Evolutionary conservation across 345 rosid genomes (phyloP).

Genomic region (Balakata baccata): DNA sequence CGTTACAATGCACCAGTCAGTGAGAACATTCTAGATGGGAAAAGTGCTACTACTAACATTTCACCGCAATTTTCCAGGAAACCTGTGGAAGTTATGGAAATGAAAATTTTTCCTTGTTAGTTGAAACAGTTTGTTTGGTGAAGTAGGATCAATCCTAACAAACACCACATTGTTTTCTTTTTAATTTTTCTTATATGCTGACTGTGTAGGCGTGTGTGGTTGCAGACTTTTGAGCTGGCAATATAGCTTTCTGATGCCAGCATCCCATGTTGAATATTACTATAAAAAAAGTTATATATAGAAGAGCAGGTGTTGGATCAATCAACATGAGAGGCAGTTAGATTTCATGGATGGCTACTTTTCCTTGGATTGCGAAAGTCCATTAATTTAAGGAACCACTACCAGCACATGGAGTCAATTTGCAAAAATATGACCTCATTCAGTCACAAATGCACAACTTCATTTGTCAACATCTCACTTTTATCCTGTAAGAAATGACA

Average conservation of each 20-base stretch:
- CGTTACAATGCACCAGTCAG: neutral
- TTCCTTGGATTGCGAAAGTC: too few relatives aligned
- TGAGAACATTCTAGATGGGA: neutral
- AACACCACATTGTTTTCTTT: neutral
- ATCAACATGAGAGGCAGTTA: neutral
- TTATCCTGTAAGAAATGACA: too few relatives aligned
- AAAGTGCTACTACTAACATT: neutral
- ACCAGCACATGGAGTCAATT: too few relatives aligned
- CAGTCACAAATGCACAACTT: too few relatives aligned
- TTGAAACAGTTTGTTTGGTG: slow-evolving; percentile 14
- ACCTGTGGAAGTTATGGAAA: neutral
- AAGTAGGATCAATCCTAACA: neutral
- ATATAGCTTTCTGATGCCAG: slow-evolving; percentile 42
- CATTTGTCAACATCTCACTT: too few relatives aligned
- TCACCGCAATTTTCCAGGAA: neutral
- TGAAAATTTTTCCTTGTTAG: slow-evolving; percentile 5
- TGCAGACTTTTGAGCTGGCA: slow-evolving; percentile 49
- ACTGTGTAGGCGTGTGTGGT: slow-evolving; percentile 25
- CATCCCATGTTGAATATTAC: neutral
- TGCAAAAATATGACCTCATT: too few relatives aligned
- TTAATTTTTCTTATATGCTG: neutral
- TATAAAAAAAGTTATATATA: neutral
- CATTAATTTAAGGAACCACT: too few relatives aligned
- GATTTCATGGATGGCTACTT: neutral
- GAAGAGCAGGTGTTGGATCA: neutral